Evolutionary conservation across 169 alveolate genomes (phyloP).

Genomic region (Plasmodium adleri): DNA sequence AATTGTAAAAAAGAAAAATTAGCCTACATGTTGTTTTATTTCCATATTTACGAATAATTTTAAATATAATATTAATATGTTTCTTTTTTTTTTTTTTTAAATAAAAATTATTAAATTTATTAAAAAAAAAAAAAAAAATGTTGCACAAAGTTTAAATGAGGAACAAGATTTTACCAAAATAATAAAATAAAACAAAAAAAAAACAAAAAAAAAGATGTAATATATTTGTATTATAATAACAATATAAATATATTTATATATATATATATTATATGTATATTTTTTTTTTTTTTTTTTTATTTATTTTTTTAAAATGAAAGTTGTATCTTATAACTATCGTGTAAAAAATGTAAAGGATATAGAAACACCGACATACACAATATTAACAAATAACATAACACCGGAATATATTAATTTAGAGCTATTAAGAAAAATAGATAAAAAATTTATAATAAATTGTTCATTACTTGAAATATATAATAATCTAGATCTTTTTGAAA

Average conservation of each 20-base stretch:
- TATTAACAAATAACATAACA: conserved; percentile 47
- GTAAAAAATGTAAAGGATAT: conserved; percentile 31
- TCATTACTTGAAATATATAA: conserved; percentile 62
- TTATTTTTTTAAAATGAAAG: not conserved
- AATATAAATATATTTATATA: not conserved
- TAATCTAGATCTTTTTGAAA: conserved; percentile 40
- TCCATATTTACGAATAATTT: too few species aligned
- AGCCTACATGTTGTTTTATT: too few species aligned
- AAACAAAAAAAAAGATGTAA: too few species aligned
- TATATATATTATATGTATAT: not conserved
- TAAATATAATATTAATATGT: too few species aligned
- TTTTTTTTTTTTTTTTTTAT: not conserved
- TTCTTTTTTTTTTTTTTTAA: too few species aligned
- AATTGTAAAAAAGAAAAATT: too few species aligned
- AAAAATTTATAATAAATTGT: conserved; percentile 34
- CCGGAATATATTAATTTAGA: conserved; percentile 62
- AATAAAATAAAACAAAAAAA: too few species aligned
- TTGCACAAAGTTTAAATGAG: too few species aligned
- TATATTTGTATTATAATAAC: too few species aligned
- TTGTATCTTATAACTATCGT: conserved; percentile 11
- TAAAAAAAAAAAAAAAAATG: too few species aligned
- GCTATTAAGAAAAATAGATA: conserved; percentile 47
- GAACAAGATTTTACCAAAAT: too few species aligned
- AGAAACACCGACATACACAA: conserved; percentile 70
- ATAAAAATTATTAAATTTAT: too few species aligned